Evolutionary conservation across 2,329 filamentous ascomycete genomes (phyloP).

Genomic region (Trichophyton equinum): DNA sequence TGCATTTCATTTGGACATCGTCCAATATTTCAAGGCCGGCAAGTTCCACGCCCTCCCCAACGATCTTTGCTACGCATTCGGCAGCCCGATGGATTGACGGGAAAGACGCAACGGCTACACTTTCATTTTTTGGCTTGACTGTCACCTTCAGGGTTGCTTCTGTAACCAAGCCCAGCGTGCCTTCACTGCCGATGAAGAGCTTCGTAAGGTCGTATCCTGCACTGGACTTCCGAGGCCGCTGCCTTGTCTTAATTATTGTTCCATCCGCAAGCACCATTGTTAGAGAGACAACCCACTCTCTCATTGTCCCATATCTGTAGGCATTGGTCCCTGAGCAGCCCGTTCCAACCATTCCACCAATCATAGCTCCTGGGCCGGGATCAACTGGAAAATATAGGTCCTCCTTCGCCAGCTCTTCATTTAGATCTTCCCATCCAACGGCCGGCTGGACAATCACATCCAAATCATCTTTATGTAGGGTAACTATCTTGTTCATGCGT

Average conservation of each 20-base stretch:
- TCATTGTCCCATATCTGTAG: conserved; percentile 88
- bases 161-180: conserved; percentile 79
- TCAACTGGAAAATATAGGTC: conserved; percentile 87
- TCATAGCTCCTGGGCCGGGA: conserved; percentile 81
- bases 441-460: conserved; percentile 69
- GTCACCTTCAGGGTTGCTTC: conserved; percentile 83
- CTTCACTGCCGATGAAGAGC: conserved; percentile 82
- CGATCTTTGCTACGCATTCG: conserved; percentile 66
- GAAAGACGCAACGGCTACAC: conserved; percentile 65
- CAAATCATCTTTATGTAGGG: conserved; percentile 63
- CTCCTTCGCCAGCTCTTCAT: conserved; percentile 59
- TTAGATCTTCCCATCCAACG: conserved; percentile 75
- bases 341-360: conserved; percentile 55
- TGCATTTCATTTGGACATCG: conserved; percentile 73
- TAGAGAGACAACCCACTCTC: conserved; percentile 78
- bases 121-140: conserved; percentile 64
- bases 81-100: conserved; percentile 56
- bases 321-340: conserved; percentile 64
- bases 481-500: conserved; percentile 69
- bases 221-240: conserved; percentile 76
- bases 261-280: conserved; percentile 86
- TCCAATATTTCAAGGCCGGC: conserved; percentile 90
- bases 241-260: conserved; percentile 77
- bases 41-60: conserved; percentile 67
- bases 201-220: conserved; percentile 86